These are phyloP conservation scores for Fusarium papillatum DNA, from an alignment of 2,329 filamentous ascomycete genomes.

Conservation along the genomic window DNA sequence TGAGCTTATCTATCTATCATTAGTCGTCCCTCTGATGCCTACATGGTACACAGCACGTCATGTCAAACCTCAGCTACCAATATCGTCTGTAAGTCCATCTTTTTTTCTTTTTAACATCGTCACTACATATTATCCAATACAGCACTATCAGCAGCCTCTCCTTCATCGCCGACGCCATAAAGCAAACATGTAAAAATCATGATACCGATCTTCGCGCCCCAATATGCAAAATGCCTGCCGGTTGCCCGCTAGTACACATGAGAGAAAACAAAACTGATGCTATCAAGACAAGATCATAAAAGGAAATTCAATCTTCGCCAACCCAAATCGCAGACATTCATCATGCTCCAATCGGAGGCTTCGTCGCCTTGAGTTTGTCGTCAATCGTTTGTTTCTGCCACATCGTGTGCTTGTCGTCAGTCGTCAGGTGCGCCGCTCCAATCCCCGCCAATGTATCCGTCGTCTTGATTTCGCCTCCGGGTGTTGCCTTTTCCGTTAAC, in stretches of 20 bases:
- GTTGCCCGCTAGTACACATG: conserved; percentile 34
- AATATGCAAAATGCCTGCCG: conserved; percentile 35
- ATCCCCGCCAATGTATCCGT: conserved; percentile 14
- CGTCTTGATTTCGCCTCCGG: not conserved
- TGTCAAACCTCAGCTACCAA: not conserved
- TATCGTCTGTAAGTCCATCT: not conserved
- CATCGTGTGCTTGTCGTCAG: conserved; percentile 32
- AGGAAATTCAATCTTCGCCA: conserved; percentile 26
- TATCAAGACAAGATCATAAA: conserved; percentile 21
- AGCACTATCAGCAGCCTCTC: not conserved
- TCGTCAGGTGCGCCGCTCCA: conserved; percentile 26
- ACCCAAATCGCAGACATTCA: conserved; percentile 25
- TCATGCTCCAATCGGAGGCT: conserved; percentile 23
- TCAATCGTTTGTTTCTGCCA: conserved; percentile 36
- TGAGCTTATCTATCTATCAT: not conserved
- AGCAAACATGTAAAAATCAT: conserved; percentile 8
- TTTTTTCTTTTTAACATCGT: not conserved
- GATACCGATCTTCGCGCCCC: conserved; percentile 29
- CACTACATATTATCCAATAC: not conserved
- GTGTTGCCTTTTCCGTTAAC: not conserved
- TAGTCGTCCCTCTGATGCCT: not conserved
- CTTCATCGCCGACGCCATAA: conserved; percentile 1
- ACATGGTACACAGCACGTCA: not conserved
- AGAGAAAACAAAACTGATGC: conserved; percentile 16
- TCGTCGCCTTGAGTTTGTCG: conserved; percentile 27